Evolutionary conservation across 257 asterid genomes (phyloP).

Genomic region (Solanum etuberosum): DNA sequence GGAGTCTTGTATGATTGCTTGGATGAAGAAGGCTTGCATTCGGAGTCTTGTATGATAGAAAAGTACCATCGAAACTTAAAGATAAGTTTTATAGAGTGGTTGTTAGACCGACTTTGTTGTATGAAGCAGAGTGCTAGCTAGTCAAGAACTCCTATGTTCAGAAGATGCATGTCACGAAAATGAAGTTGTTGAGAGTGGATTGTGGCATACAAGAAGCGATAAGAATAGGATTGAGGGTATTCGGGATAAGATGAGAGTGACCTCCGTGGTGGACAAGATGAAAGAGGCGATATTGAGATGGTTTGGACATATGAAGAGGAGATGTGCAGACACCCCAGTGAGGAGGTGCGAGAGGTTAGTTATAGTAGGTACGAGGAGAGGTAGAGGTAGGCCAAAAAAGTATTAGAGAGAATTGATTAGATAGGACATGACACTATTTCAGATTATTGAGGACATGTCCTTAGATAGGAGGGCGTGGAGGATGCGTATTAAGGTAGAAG

Average conservation of each 20-base stretch:
- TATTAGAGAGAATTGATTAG: background rate
- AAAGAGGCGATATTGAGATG: background rate
- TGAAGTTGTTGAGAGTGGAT: background rate
- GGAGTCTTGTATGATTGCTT: too few species aligned
- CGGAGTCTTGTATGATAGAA: too few species aligned
- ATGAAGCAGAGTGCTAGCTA: background rate
- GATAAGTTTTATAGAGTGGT: too few species aligned
- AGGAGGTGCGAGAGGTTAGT: background rate
- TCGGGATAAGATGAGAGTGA: background rate
- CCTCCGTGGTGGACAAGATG: background rate
- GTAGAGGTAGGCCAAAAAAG: background rate
- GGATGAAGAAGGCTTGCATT: too few species aligned
- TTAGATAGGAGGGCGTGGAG: background rate
- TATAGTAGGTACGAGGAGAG: background rate
- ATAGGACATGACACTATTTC: background rate
- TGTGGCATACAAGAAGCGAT: background rate
- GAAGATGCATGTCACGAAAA: background rate
- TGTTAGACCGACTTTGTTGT: background rate
- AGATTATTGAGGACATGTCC: background rate
- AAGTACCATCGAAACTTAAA: too few species aligned
- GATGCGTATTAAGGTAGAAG: background rate
- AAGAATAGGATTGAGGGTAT: background rate
- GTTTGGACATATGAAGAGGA: background rate
- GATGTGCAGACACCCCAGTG: background rate
- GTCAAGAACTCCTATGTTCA: background rate